phyloP scores from a whole-genome alignment of 495 filamentous ascomycete genomes.

The Penicillium arizonense region DNA sequence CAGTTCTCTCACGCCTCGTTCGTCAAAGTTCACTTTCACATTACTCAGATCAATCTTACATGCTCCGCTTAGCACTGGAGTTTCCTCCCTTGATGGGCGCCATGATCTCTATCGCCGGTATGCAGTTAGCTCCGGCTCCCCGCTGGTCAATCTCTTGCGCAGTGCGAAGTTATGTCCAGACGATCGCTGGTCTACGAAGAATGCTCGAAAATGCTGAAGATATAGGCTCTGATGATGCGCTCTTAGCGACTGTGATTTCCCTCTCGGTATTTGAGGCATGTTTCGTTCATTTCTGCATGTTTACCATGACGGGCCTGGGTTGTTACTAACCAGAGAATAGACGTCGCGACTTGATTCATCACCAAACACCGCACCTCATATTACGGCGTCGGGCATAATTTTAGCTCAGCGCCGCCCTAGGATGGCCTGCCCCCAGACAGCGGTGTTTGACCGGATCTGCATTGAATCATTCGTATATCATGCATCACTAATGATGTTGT shows the following conservation, averaged over 20 bases:
- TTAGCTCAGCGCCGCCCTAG: slow-evolving; percentile 1
- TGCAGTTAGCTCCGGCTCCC: slow-evolving; percentile 7
- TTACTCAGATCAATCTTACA: slow-evolving; percentile 10
- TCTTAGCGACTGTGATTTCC: slow-evolving; percentile 9
- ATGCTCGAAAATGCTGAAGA: background rate
- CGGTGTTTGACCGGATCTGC: slow-evolving; percentile 16
- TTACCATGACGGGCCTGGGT: background rate
- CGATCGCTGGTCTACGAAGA: background rate
- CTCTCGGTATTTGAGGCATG: slow-evolving; percentile 16
- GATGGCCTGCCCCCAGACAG: slow-evolving; percentile 1
- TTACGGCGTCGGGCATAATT: slow-evolving; percentile 6
- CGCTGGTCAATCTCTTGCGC: slow-evolving; percentile 3
- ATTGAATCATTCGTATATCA: slow-evolving; percentile 16
- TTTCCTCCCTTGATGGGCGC: slow-evolving; percentile 15
- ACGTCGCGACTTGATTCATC: slow-evolving; percentile 4
- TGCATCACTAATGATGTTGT: slow-evolving; percentile 15
- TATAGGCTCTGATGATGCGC: slow-evolving; percentile 1
- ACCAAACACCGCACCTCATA: slow-evolving; percentile 6
- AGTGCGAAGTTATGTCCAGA: slow-evolving; percentile 9
- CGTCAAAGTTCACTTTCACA: slow-evolving; percentile 6
- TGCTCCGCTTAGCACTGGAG: slow-evolving; percentile 11
- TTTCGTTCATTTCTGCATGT: background rate
- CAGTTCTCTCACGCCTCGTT: slow-evolving; percentile 8
- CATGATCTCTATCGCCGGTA: slow-evolving; percentile 12
- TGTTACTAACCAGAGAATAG: background rate